Conservation (phyloP, 495 filamentous ascomycete genomes). For the Tetracladium marchalianum region DNA sequence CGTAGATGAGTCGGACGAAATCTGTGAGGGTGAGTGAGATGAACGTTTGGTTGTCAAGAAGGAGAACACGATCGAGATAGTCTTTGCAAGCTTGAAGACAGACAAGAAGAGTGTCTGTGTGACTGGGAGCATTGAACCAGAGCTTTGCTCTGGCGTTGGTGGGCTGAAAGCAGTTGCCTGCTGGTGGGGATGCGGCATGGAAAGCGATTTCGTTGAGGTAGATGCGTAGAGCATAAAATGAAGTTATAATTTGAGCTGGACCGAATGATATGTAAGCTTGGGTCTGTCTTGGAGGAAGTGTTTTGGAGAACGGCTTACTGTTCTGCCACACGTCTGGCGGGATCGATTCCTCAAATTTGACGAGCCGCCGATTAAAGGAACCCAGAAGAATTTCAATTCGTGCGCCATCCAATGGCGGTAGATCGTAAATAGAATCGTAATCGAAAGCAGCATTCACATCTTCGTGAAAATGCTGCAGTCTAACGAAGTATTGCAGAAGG, state of each 20-base stretch:
- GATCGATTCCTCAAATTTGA: constrained; percentile 4
- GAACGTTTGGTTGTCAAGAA: neutral
- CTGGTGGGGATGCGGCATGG: neutral
- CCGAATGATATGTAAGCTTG: neutral
- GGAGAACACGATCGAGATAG: constrained; percentile 10
- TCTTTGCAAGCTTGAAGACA: constrained; percentile 5
- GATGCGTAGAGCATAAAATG: constrained; percentile 5
- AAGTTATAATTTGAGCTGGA: constrained; percentile 5
- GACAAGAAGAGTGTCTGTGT: constrained; percentile 3
- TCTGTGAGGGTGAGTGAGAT: constrained; percentile 3
- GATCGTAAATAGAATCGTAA: neutral
- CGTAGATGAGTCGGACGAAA: constrained; percentile 9
- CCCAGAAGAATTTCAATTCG: constrained; percentile 10
- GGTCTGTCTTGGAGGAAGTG: neutral
- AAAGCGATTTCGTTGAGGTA: constrained; percentile 15
- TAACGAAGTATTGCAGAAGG: constrained; percentile 10
- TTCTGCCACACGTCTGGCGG: constrained; percentile 12
- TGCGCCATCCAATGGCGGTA: constrained; percentile 2
- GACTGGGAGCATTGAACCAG: constrained; percentile 11
- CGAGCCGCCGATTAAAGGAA: constrained; percentile 8
- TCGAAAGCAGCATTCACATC: constrained; percentile 13
- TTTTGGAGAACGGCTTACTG: constrained; percentile 3
- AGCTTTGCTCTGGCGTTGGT: neutral
- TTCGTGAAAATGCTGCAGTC: constrained; percentile 10
- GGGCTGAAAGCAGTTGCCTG: neutral